Base-by-base conservation (phyloP, 306 rosid species). In the Leucaena leucocephala region DNA sequence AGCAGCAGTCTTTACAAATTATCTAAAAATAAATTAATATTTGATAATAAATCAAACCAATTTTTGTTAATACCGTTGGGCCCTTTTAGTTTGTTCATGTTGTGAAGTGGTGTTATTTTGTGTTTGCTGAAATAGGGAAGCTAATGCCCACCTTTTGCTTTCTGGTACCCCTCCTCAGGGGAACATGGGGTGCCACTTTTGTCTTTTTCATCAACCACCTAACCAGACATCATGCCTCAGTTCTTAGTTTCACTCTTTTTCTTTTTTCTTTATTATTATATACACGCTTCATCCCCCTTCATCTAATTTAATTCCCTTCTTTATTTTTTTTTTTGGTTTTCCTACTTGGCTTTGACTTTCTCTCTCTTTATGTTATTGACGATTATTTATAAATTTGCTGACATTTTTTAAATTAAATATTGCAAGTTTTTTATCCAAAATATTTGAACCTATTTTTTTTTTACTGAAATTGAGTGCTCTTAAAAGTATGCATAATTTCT, bases 91-190 rank as follows among this genome's bases (percentile, higher is more conserved):
- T 27, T 27, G 27, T 27, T 27, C 1, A 27, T 27, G 27, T 27
- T 27, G 27, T 27, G 27, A 27, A 27, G 27, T 27, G 0, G 36
- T 58, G 15, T 61, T 61, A 13, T 61, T 33, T 1, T 33, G n/a
- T 61, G 40, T 61, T 33, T 61, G 66, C n/a, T 2, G n/a, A 61
- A 14, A 13, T 11, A 12, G 17, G 5, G 39, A 27, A 10, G 16
- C 46, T 9, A 17, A 15, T 69, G 69, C 66, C 81, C 87, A 81
- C 88, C 83, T 81, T 78, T 78, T 78, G 83, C 78, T 78, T 78
- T 74, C 81, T 65, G 62, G 75, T 81, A 72, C 77, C 81, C 82
- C 78, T 78, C 50, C 16, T 39, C 1, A n/a, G 55, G 86, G 84
- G 88, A 79, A 82, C 86, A 78, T 79, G 9, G 16, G 45, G 66